Evolutionary conservation across 441 rosid species (phyloP).

Genomic region (Syzygium syzygioides): DNA sequence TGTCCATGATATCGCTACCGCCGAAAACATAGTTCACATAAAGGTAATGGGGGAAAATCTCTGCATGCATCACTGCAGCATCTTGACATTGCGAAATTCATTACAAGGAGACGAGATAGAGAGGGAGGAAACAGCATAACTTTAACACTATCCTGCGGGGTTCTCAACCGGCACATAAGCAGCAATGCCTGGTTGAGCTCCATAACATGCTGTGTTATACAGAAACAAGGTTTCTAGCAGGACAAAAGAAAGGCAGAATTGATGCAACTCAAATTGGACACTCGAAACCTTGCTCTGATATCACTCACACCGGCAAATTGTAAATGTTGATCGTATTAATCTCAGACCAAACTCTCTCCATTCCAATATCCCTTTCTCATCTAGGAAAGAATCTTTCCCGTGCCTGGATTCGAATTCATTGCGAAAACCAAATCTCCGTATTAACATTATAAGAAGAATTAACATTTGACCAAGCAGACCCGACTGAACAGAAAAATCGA

Average conservation of each 20-base stretch:
- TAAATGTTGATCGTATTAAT: background rate
- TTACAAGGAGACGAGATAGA: background rate
- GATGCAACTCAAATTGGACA: background rate
- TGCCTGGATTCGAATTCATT: background rate
- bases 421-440: background rate
- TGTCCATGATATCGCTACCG: background rate
- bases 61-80: background rate
- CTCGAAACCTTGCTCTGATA: background rate
- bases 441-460: background rate
- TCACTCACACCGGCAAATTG: background rate
- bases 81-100: background rate
- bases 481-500: background rate
- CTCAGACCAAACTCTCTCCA: background rate
- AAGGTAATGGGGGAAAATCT: background rate
- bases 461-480: background rate
- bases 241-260: background rate
- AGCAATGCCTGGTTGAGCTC: background rate
- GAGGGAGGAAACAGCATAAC: background rate
- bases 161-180: background rate
- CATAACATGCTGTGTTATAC: background rate
- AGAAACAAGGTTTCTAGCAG: background rate
- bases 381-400: background rate
- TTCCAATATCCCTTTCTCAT: background rate
- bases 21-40: background rate
- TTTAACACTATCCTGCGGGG: background rate